Evolutionary conservation across 2,329 filamentous ascomycete species (phyloP).

Genomic region (Aplosporella prunicola): DNA sequence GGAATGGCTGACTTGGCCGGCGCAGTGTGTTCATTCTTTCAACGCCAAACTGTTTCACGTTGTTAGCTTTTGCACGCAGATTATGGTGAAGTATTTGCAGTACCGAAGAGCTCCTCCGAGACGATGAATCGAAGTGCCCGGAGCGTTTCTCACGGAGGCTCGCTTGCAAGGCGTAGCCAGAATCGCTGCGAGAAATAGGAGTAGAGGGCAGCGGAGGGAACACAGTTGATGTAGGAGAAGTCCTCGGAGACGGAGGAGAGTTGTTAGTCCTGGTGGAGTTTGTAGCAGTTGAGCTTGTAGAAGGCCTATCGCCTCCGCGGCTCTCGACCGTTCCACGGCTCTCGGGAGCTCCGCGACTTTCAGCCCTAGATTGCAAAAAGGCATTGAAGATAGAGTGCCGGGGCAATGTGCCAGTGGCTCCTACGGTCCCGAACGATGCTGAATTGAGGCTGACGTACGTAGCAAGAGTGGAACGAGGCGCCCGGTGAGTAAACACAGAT

Average conservation of each 20-base stretch:
- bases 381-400: conserved; percentile 78
- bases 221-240: conserved; percentile 67
- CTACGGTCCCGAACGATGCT: conserved; percentile 65
- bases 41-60: conserved; percentile 53
- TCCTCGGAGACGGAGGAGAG: conserved; percentile 48
- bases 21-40: conserved; percentile 60
- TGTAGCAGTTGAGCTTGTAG: conserved; percentile 33
- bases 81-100: conserved; percentile 13
- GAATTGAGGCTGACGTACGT: conserved; percentile 88
- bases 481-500: conserved; percentile 64
- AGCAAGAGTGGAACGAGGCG: conserved; percentile 62
- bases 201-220: conserved; percentile 72
- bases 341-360: conserved; percentile 48
- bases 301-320: conserved; percentile 56
- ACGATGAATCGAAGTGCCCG: conserved; percentile 73
- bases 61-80: conserved; percentile 19
- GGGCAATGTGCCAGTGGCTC: conserved; percentile 20
- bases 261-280: conserved; percentile 29
- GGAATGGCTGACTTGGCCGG: conserved; percentile 57
- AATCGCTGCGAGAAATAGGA: conserved; percentile 81
- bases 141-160: conserved; percentile 91
- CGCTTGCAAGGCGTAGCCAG: conserved; percentile 75
- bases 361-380: conserved; percentile 65
- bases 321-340: conserved; percentile 45
- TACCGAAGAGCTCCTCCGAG: conserved; percentile 80